phyloP scores from a whole-genome alignment of 148 eudicot genomes.

The Tetragonia tetragonoides region DNA sequence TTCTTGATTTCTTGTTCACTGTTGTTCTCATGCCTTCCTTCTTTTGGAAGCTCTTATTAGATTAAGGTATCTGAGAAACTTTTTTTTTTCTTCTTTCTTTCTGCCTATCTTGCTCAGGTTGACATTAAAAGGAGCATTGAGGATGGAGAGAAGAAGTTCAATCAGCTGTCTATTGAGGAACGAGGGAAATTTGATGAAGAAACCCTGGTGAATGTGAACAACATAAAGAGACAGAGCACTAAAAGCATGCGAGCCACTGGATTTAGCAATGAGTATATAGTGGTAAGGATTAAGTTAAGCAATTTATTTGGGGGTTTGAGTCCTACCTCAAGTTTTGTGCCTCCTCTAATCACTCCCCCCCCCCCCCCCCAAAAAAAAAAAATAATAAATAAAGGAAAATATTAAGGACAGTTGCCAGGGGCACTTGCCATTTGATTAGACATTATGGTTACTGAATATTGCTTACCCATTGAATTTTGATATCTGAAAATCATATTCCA shows the following conservation, averaged over 20 bases:
- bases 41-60: no score
- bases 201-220: slow-evolving; percentile 91
- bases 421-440: no score
- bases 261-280: slow-evolving; percentile 92
- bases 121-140: slow-evolving; percentile 76
- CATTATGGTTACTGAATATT: no score
- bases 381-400: no score
- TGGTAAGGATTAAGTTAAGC: slow-evolving; percentile 44
- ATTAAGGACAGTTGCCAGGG: no score
- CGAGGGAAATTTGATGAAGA: slow-evolving; percentile 96
- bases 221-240: slow-evolving; percentile 63
- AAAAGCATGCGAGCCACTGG: slow-evolving; percentile 58
- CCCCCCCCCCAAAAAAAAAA: no score
- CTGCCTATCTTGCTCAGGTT: slow-evolving; percentile 40
- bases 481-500: no score
- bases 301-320: slow-evolving; percentile 5
- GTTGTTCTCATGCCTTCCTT: no score
- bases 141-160: slow-evolving; percentile 83
- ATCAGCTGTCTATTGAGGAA: slow-evolving; percentile 89
- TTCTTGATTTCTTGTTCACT: neutral
- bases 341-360: neutral
- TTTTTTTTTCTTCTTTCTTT: neutral
- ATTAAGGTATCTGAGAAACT: no score
- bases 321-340: no score
- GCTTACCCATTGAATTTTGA: no score